Base-by-base conservation (phyloP, 495 filamentous ascomycete genomes). In the Penicillium ucsense region DNA sequence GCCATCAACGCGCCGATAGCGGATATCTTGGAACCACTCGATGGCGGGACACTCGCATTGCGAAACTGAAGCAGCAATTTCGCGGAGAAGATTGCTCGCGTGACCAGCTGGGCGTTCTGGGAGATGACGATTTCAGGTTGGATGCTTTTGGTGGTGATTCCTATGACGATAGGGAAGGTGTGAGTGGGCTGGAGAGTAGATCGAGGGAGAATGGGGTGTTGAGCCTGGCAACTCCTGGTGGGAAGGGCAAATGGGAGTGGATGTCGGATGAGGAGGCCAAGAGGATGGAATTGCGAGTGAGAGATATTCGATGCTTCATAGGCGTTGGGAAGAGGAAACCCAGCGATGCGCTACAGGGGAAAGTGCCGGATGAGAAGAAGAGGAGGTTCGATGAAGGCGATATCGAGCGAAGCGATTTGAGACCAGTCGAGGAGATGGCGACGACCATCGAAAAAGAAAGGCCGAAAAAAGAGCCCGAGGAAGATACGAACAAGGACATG, bases 1-100 rank as follows among this genome's bases (percentile, higher is more conserved):
- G 89, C 44, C 88, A 95, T 61, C 89, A 95, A 65, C 72, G 75
- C 31, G 80, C 83, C 48, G 82, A 90, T 34, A 78, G 78, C 45
- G 43, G 44, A 0, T 65, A 81, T 6, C 67, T 73, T 8, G 73
- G 70, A 33, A 79, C 79, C 32, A 81, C 71, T 0, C 77, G 79
- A 60, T 94, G 88, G 88, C 79, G 84, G 12, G 73, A 81, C 31
- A 82, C 80, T 4, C 76, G 87, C 11, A 73, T 73, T 8, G 45
- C 69, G 28, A 91, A 89, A 61, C 68, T 94, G 11, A 68, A 71
- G 31, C 66, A 71, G 41, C 88, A 94, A 55, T 88, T 89, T 63
- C 61, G 63, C 6, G 47, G 43, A 29, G 51, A 55, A 8, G 45
- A 58, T 35, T 61, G 57, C 5, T 28, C 33, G 33, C 42, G 37